Evolutionary conservation across 257 asterid genomes (phyloP), one percentile per base, ranked within the genome.

Genomic region (Cinchona pubescens): DNA sequence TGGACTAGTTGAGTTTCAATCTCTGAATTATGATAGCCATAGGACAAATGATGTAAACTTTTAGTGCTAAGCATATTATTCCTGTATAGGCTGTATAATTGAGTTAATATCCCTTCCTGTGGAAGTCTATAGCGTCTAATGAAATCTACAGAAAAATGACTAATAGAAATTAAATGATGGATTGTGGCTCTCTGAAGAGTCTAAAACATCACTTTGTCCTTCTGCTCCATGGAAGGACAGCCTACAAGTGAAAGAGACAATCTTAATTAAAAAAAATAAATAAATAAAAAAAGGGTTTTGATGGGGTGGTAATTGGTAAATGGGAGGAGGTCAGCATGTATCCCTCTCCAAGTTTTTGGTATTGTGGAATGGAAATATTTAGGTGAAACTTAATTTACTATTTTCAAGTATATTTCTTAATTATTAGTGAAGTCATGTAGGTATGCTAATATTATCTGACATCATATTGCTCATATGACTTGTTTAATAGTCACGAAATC

Each of bases 181-280:
- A n/a, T n/a, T n/a, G n/a, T n/a, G n/a, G n/a, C n/a, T n/a, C n/a
- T 81, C 73, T 79, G 71, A 78, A 61, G 53, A 64, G 63, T 71
- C 73, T 75, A 79, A 84, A 81, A 76, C 80, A 69, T 65, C 67
- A 85, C 42, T 74, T n/a, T 85, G 90, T 64, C 90, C 76, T 83
- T 86, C 80, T 80, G 71, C 55, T 60, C 27, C 78, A 32, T 73
- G 88, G 85, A 84, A 81, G 85, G 88, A 72, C 88, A 61, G 74
- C 10, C 4, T n/a, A 12, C 6, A 25, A 12, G 3, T 25, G 40
- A 56, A 71, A 37, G 53, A 56, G 76, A 56, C 67, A n/a, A n/a
- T n/a, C n/a, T n/a, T n/a, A n/a, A n/a, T n/a, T n/a, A n/a, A n/a
- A n/a, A n/a, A n/a, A n/a, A n/a, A n/a, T n/a, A n/a, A n/a, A n/a